These are phyloP conservation scores for Sutorius australiensis DNA, from an alignment of 768 basidiomycete species.

Conservation along the genomic window DNA sequence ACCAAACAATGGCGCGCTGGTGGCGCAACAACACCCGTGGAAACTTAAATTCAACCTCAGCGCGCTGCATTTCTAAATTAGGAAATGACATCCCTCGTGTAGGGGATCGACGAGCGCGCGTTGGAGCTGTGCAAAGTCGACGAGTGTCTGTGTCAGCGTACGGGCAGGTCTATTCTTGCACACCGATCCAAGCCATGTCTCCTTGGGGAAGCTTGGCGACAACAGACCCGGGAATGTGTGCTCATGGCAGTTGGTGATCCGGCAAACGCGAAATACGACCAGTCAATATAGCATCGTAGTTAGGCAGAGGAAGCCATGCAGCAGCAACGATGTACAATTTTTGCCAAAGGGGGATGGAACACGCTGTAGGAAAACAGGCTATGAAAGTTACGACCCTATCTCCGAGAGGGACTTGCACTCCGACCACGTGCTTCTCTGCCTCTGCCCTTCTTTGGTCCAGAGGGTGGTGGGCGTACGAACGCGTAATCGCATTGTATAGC, in stretches of 20 bases:
- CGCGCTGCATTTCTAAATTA: not conserved
- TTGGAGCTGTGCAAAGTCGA: not conserved
- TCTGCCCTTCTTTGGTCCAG: constrained; percentile 76
- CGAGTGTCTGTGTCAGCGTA: not conserved
- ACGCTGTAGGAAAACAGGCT: not conserved
- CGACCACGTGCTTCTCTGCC: constrained; percentile 59
- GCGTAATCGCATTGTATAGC: constrained; percentile 86
- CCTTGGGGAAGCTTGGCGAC: constrained; percentile 7
- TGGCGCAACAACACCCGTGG: constrained; percentile 17
- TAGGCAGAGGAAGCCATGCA: not conserved
- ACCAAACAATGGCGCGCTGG: constrained; percentile 21
- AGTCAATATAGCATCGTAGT: constrained; percentile 1
- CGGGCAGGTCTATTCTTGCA: not conserved
- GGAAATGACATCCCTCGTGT: constrained; percentile 13
- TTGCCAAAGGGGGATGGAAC: not conserved
- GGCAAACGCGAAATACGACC: not conserved
- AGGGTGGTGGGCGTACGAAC: constrained; percentile 81
- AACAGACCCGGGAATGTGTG: constrained; percentile 12
- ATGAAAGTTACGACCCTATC: constrained; percentile 32
- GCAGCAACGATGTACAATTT: not conserved
- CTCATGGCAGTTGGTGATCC: not conserved
- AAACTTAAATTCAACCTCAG: constrained; percentile 14
- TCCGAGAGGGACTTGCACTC: constrained; percentile 75
- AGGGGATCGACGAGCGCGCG: not conserved
- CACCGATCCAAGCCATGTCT: not conserved